These are phyloP conservation scores for Blastocystis sp. DNA, from an alignment of 352 stramenopile species.

Conservation along the genomic window DNA sequence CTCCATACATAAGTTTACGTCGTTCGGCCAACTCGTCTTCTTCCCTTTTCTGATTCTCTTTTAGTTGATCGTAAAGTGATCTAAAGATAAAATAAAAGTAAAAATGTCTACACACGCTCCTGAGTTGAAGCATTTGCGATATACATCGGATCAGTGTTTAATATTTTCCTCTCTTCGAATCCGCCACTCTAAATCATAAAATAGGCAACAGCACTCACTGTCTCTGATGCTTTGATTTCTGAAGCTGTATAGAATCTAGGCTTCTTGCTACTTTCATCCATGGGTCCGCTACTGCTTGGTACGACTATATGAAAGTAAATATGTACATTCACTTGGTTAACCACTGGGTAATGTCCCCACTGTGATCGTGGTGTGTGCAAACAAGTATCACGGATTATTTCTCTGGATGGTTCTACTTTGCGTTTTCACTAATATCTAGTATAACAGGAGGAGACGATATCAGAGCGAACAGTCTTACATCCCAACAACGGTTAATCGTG, in stretches of 20 bases:
- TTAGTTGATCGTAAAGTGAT: conserved; percentile 28
- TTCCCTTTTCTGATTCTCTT: conserved; percentile 6
- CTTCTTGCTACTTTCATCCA: neutral
- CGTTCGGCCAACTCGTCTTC: conserved; percentile 32
- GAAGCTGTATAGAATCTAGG: neutral
- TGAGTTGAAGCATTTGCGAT: neutral
- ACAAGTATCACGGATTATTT: neutral
- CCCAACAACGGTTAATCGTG: neutral
- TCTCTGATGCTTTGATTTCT: conserved; percentile 9
- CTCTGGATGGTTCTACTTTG: neutral
- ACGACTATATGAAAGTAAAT: neutral
- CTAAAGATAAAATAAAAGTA: neutral
- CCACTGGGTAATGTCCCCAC: too few relatives aligned
- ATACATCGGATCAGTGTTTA: neutral
- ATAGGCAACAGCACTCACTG: neutral
- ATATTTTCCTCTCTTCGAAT: neutral
- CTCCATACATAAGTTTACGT: conserved; percentile 41
- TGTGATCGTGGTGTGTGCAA: too few relatives aligned
- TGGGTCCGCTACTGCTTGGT: neutral
- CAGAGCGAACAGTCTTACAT: conserved; percentile 31
- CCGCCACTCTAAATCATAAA: neutral
- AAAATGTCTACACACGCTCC: neutral
- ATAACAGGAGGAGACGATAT: neutral
- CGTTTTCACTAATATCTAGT: neutral
- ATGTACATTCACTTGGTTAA: neutral